A percentile compares a stretch with the other conserved stretches of the same genome.
Conservation (phyloP, 768 basidiomycete species). For the Podaxis sp. region DNA sequence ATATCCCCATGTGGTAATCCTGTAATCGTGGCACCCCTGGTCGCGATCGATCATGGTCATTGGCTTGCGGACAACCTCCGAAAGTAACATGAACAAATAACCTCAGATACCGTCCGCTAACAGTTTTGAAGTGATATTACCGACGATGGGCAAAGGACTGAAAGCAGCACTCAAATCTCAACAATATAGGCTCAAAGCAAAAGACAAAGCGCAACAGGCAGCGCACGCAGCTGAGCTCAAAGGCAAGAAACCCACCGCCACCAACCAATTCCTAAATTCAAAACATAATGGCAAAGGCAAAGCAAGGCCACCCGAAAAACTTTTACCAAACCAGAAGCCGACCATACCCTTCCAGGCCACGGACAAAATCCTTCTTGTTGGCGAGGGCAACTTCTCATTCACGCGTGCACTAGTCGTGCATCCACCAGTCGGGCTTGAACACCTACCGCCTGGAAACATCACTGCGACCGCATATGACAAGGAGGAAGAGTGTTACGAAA, state of each 20-base stretch:
- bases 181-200: constrained; percentile 62
- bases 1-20: not conserved
- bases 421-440: constrained; percentile 41
- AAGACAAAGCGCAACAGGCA: constrained; percentile 53
- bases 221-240: constrained; percentile 53
- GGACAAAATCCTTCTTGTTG: constrained; percentile 75
- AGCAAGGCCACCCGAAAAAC: constrained; percentile 8
- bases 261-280: constrained; percentile 9
- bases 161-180: constrained; percentile 71
- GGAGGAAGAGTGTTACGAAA: constrained; percentile 70
- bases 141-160: constrained; percentile 55
- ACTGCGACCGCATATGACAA: constrained; percentile 87
- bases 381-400: constrained; percentile 96
- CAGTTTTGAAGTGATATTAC: not conserved
- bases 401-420: constrained; percentile 62
- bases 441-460: constrained; percentile 64
- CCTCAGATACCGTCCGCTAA: not conserved
- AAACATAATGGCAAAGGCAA: constrained; percentile 25
- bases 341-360: constrained; percentile 66
- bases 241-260: constrained; percentile 29
- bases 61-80: constrained; percentile 4
- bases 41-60: not conserved
- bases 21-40: not conserved
- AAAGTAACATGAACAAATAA: constrained; percentile 4
- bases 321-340: constrained; percentile 25